phyloP scores from a whole-genome alignment of 176 grass and related monocot genomes.

The Saccharum spontaneum region DNA sequence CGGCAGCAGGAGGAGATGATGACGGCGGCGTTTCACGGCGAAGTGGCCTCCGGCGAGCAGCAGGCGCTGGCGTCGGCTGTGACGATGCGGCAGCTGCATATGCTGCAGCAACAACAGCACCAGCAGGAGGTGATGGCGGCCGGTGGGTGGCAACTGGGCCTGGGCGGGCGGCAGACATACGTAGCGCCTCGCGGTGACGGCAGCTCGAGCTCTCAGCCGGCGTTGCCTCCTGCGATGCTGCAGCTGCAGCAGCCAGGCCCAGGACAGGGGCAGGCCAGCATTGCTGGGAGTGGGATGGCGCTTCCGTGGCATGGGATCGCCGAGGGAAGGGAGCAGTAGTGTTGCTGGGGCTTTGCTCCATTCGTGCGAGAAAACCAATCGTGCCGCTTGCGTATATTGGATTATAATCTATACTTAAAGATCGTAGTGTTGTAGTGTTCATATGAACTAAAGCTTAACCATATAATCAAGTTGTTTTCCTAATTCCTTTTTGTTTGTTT shows the following conservation, averaged over 20 bases:
- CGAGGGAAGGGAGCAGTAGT: constrained; percentile 23
- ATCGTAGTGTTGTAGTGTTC: not conserved
- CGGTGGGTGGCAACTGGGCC: constrained; percentile 22
- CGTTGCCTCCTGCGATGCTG: not conserved
- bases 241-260: constrained; percentile 17
- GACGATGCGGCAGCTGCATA: not conserved
- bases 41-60: not conserved
- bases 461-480: not conserved
- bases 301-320: constrained; percentile 20
- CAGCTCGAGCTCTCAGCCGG: constrained; percentile 33
- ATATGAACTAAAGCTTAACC: not conserved
- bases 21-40: not conserved
- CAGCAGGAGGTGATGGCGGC: constrained; percentile 18
- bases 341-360: not conserved
- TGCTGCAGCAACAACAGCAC: not conserved
- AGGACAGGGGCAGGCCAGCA: not conserved
- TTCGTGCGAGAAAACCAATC: too few relatives aligned
- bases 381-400: too few relatives aligned
- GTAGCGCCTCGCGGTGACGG: not conserved
- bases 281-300: not conserved
- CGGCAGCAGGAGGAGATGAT: not conserved
- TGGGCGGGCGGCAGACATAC: constrained; percentile 9
- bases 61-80: not conserved
- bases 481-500: not conserved
- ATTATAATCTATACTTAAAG: not conserved